Base-by-base conservation (phyloP, 2,329 filamentous ascomycete species). In the Colletotrichum truncatum region DNA sequence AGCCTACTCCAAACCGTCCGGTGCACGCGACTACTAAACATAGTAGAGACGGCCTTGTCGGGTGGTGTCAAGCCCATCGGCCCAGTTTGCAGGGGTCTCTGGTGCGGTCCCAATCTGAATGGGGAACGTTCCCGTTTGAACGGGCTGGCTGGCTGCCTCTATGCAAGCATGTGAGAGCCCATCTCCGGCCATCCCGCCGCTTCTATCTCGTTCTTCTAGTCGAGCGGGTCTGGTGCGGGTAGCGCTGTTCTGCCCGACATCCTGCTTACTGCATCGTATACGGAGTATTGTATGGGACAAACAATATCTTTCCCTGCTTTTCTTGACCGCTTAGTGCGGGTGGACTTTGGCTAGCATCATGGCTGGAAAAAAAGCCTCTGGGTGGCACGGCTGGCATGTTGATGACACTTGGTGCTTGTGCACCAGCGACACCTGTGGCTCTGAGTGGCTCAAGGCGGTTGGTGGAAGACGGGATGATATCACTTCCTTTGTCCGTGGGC, bases 181-280 rank as follows among this genome's bases (percentile, higher is more conserved):
- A 46, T 63, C 57, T 63, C 63, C 63, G 63, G 63, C 41, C 57
- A 41, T 66, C 63, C 63, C 63, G 63, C 51, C 49, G 58, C 48
- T 66, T 66, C 63, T 58, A 66, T 41, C 41, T 49, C 36, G 14
- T 66, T 66, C 23, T 66, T 52, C 54, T 64, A 4, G n/a, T 39
- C 3, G 25, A 21, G 43, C 34, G 25, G 49, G 36, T 56, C 39
- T 32, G 49, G 26, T 26, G 38, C 38, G 61, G 39, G 30, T 52
- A 21, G 45, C 54, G 54, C 57, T 45, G 26, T 21, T 46, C 4
- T 28, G 16, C 23, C 28, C 18, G 41, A 43, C 34, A 34, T 51
- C 41, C 36, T 51, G 26, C 23, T 8, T 16, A 16, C 18, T 34
- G 21, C 49, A 49, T 48, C 46, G 39, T 41, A 32, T 39, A 61